Evolutionary conservation across 345 rosid species (phyloP), one percentile per base, ranked within the genome.

Genomic region (Citrus australasica): DNA sequence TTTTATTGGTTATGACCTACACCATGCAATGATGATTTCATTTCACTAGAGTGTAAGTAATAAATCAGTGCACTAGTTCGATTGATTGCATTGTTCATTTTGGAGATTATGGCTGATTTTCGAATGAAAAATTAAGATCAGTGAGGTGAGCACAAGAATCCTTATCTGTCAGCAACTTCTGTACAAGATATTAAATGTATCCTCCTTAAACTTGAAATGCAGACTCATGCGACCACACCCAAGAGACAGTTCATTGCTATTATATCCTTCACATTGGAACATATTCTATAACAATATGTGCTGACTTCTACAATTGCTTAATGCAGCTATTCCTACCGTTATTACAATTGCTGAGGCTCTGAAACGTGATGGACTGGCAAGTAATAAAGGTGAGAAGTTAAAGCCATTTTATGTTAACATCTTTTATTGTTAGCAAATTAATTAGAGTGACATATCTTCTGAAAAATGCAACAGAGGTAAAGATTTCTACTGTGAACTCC

Each of bases 311-410:
- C 1, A 3, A 35, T 64, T 73, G 6, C 32, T 68, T 28, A 40
- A 24, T 60, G 58, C 80, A 85, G 87, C 83, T 74, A 82, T 78
- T 82, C 87, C 85, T 9, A 25, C 27, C 1, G 27, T 25, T 71
- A 77, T 82, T 59, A 85, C 74, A 3, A 82, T 85, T 55, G 75
- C 85, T 63, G 82, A 85, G 82, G 80, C 72, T 75, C 80, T 85
- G 82, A 85, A 78, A 64, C 59, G 80, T 62, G 75, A 74, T 59
- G 87, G 87, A 67, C 55, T 79, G 6, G 85, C 83, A 35, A 55
- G 35, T 21, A 61, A 75, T 73, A 78, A 77, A 75, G 76, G 87
- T 80, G 66, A 71, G 72, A 69, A 21, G 63, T 32, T 19, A 58
- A 14, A 30, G 4, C 32, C 40, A n/a, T 22, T 46, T 70, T n/a